phyloP scores from a whole-genome alignment of 805 yeast species.

The Lipomyces orientalis region DNA sequence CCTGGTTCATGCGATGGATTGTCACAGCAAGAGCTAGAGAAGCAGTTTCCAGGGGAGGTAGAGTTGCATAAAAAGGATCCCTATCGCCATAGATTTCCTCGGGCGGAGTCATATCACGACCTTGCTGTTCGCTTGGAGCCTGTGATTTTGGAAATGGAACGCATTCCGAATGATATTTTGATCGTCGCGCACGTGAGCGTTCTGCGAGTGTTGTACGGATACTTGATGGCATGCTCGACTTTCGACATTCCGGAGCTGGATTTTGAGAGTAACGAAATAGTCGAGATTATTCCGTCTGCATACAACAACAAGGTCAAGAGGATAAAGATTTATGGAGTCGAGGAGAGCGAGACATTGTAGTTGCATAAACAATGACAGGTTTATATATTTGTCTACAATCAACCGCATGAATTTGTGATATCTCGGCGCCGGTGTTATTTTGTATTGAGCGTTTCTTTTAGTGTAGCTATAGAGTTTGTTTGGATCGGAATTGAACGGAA shows the following conservation, averaged over 20 bases:
- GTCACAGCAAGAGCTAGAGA: conserved; percentile 62
- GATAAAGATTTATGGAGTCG: conserved; percentile 43
- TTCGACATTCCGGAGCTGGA: conserved; percentile 79
- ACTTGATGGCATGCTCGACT: conserved; percentile 89
- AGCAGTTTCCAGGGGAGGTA: conserved; percentile 71
- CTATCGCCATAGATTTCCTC: conserved; percentile 87
- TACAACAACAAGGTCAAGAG: conserved; percentile 73
- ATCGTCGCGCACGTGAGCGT: conserved; percentile 94
- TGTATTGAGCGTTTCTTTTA: neutral
- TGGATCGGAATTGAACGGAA: neutral
- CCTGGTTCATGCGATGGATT: conserved; percentile 86
- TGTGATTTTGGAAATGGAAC: conserved; percentile 87
- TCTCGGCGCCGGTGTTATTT: neutral
- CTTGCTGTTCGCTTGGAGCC: conserved; percentile 95
- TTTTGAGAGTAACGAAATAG: conserved; percentile 81
- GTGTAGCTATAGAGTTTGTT: neutral
- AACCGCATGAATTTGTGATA: no score
- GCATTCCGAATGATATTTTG: conserved; percentile 78
- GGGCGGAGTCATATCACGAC: conserved; percentile 96
- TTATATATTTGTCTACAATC: neutral
- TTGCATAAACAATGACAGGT: neutral
- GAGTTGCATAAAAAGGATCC: conserved; percentile 74
- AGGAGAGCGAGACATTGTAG: conserved; percentile 18
- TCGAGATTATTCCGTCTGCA: conserved; percentile 86
- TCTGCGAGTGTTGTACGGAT: conserved; percentile 87